Conservation (phyloP, 2,329 filamentous ascomycete genomes). For the Thielaviopsis ethacetica region DNA sequence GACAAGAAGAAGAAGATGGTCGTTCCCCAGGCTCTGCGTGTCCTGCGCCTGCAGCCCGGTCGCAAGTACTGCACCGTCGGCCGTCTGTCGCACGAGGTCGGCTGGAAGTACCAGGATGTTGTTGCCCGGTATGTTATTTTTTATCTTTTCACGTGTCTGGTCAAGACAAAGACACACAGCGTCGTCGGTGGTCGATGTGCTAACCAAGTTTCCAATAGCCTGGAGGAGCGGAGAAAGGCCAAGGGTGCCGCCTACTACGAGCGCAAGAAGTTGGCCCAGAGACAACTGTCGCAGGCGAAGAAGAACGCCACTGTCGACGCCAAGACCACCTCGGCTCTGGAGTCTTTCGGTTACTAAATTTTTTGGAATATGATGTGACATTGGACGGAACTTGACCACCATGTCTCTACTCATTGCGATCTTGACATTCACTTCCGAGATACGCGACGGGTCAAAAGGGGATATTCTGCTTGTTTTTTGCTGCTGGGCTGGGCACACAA, state of each 20-base stretch:
- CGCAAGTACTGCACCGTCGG: slow-evolving; percentile 99
- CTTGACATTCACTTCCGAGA: slow-evolving; percentile 4
- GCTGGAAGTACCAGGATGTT: slow-evolving; percentile 99
- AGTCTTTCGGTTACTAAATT: slow-evolving; percentile 73
- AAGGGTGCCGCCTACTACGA: slow-evolving; percentile 99
- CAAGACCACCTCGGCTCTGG: slow-evolving; percentile 78
- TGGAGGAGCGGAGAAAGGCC: slow-evolving; percentile 99
- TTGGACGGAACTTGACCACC: slow-evolving; percentile 5
- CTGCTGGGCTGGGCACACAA: slow-evolving; percentile 11
- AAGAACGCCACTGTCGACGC: slow-evolving; percentile 75
- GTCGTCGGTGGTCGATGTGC: background rate
- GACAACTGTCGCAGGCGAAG: slow-evolving; percentile 83
- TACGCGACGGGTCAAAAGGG: background rate
- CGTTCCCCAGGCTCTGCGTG: slow-evolving; percentile 91
- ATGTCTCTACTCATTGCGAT: slow-evolving; percentile 3
- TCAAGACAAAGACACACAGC: background rate
- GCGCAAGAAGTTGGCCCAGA: slow-evolving; percentile 93
- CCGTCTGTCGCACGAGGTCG: slow-evolving; percentile 94
- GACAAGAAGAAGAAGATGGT: slow-evolving; percentile 99
- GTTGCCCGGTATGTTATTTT: slow-evolving; percentile 67
- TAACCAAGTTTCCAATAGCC: slow-evolving; percentile 34
- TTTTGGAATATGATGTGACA: slow-evolving; percentile 6
- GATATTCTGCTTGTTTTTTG: slow-evolving; percentile 8
- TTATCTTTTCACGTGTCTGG: background rate
- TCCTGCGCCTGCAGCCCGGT: slow-evolving; percentile 92